Conservation (phyloP, 1,139 yeast genomes). For the Pneumocystis sp. region DNA sequence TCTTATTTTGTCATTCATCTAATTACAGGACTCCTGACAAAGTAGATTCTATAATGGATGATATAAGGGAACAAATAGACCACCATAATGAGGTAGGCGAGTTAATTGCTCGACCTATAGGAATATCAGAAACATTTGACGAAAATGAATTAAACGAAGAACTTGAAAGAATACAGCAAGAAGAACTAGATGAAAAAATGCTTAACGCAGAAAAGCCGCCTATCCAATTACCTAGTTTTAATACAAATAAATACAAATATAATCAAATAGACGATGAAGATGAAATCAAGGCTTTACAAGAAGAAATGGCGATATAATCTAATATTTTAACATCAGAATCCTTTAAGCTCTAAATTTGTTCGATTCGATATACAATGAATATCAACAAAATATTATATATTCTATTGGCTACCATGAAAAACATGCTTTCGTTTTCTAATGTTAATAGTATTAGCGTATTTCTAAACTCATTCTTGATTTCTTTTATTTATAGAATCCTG, state of each 20-base stretch:
- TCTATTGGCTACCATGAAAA: background rate
- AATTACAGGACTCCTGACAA: constrained; percentile 35
- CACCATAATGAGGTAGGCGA: constrained; percentile 89
- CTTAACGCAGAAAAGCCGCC: constrained; percentile 35
- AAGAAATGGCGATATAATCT: constrained; percentile 76
- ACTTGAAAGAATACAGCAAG: constrained; percentile 75
- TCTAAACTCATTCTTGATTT: background rate
- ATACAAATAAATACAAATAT: constrained; percentile 24
- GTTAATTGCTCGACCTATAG: constrained; percentile 86
- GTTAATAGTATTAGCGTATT: background rate
- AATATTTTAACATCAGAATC: background rate
- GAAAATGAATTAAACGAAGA: constrained; percentile 85
- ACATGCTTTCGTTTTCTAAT: background rate
- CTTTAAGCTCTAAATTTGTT: background rate
- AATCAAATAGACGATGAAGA: constrained; percentile 64
- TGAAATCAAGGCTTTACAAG: constrained; percentile 76
- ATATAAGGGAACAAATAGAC: constrained; percentile 90
- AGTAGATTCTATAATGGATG: constrained; percentile 98
- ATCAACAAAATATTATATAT: background rate
- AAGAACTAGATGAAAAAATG: constrained; percentile 49
- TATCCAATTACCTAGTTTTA: constrained; percentile 20
- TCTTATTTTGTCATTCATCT: background rate
- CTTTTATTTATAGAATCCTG: background rate
- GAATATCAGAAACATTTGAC: constrained; percentile 55
- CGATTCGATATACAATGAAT: background rate